Percentiles rank a stretch among this genome's conserved stretches.
Conservation (phyloP, 1,139 yeast genomes). For the Hyphopichia pseudoburtonii region DNA sequence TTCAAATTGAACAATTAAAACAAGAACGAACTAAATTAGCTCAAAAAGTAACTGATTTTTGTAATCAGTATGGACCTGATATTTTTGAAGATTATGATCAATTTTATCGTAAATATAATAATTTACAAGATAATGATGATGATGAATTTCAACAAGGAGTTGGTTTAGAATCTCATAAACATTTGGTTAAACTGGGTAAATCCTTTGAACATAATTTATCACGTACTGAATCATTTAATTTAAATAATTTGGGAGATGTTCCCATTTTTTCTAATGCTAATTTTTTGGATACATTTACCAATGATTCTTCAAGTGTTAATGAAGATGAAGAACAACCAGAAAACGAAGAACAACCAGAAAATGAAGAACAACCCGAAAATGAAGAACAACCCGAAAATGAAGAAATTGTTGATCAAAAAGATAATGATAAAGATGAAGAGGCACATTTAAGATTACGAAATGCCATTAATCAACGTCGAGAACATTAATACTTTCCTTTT, state of each 20-base stretch:
- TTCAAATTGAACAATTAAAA: conserved; percentile 53
- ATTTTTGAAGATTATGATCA: conserved; percentile 64
- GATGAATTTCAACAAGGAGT: background rate
- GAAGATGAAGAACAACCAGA: conserved; percentile 7
- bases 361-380: conserved; percentile 10
- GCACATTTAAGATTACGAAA: conserved; percentile 5
- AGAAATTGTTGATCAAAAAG: background rate
- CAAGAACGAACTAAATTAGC: conserved; percentile 54
- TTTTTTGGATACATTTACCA: conserved; percentile 6
- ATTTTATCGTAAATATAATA: conserved; percentile 31
- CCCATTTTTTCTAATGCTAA: conserved; percentile 32
- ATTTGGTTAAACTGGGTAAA: conserved; percentile 3
- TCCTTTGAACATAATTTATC: conserved; percentile 9
- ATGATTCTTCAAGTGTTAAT: conserved; percentile 10
- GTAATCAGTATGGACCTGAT: conserved; percentile 74
- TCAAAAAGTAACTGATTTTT: conserved; percentile 60
- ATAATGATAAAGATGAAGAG: conserved; percentile 3
- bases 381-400: conserved; percentile 5
- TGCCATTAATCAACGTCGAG: conserved; percentile 3
- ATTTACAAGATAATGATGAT: conserved; percentile 7
- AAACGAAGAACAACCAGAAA: conserved; percentile 7
- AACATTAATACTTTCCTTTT: too few relatives aligned
- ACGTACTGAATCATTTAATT: conserved; percentile 12
- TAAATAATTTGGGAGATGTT: conserved; percentile 27
- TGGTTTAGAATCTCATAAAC: background rate